These are phyloP conservation scores for Collybia sp. DNA, from an alignment of 768 basidiomycete species.

Conservation along the genomic window DNA sequence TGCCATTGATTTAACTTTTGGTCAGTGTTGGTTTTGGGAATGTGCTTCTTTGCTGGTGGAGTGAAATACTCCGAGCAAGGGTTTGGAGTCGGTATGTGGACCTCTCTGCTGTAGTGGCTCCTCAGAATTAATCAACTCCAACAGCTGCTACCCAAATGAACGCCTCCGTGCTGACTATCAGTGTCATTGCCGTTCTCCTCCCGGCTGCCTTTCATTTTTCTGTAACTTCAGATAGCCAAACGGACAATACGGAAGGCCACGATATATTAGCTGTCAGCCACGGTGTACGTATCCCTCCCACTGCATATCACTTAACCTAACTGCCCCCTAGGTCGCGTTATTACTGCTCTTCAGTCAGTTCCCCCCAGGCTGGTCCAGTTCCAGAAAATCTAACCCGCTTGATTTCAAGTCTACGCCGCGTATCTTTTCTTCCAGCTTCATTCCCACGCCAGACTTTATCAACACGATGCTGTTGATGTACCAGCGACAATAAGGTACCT, in stretches of 20 bases:
- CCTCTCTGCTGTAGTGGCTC: conserved; percentile 1
- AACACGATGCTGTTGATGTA: conserved; percentile 36
- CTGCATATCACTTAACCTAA: background rate
- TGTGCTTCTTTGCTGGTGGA: conserved; percentile 90
- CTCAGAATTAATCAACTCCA: background rate
- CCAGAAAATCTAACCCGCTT: conserved; percentile 13
- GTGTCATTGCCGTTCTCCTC: conserved; percentile 74
- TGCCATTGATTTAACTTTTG: conserved; percentile 1
- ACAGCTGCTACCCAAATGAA: conserved; percentile 64
- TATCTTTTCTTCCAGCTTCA: conserved; percentile 79
- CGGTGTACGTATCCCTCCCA: conserved; percentile 44
- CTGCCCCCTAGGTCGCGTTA: conserved; percentile 54
- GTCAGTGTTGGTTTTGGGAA: conserved; percentile 75
- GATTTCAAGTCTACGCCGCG: conserved; percentile 61
- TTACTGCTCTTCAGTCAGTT: conserved; percentile 70
- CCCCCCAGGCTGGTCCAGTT: conserved; percentile 30
- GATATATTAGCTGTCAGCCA: conserved; percentile 68
- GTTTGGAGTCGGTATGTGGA: conserved; percentile 61
- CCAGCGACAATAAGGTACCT: conserved; percentile 30
- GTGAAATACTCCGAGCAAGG: conserved; percentile 76
- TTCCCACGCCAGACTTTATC: conserved; percentile 70
- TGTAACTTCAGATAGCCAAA: conserved; percentile 12
- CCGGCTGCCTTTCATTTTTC: conserved; percentile 78
- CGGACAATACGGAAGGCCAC: conserved; percentile 20
- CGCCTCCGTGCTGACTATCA: conserved; percentile 70